A percentile compares a stretch with the other conserved stretches of the same genome.
phyloP scores from a whole-genome alignment of 768 basidiomycete species.

The Phaeotremella skinneri region DNA sequence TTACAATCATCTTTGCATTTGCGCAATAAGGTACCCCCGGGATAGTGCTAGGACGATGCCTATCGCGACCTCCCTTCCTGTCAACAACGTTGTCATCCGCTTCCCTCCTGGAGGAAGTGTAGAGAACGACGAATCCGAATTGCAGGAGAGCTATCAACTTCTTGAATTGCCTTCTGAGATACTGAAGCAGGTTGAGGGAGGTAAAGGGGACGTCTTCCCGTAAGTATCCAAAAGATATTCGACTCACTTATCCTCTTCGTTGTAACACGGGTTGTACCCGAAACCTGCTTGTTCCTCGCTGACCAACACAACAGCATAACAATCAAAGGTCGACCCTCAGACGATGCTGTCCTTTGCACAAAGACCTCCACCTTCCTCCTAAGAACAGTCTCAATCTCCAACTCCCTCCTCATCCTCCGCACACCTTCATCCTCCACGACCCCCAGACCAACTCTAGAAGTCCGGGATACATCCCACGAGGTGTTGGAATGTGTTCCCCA shows the following conservation, averaged over 20 bases:
- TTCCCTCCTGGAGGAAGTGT: constrained; percentile 15
- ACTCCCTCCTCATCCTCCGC: constrained; percentile 70
- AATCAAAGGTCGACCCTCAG: constrained; percentile 75
- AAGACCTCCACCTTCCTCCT: constrained; percentile 72
- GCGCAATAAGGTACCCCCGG: no score
- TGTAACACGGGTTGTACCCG: neutral
- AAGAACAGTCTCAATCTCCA: constrained; percentile 83
- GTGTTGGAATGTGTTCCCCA: constrained; percentile 75
- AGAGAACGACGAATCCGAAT: neutral
- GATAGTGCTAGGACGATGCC: no score
- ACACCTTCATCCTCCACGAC: constrained; percentile 18
- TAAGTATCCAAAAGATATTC: no score
- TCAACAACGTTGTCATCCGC: constrained; percentile 24
- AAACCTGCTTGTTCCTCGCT: neutral
- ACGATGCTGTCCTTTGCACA: constrained; percentile 90
- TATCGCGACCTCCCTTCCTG: constrained; percentile 18
- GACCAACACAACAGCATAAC: constrained; percentile 56
- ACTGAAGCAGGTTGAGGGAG: constrained; percentile 42
- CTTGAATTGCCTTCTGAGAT: constrained; percentile 50
- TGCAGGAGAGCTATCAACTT: constrained; percentile 43
- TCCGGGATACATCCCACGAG: constrained; percentile 77
- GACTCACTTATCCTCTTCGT: neutral
- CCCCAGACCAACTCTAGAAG: constrained; percentile 55
- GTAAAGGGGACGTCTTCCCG: constrained; percentile 27
- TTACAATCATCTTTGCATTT: no score